phyloP scores from a whole-genome alignment of 2,329 filamentous ascomycete species.

The Parascedosporium putredinis region DNA sequence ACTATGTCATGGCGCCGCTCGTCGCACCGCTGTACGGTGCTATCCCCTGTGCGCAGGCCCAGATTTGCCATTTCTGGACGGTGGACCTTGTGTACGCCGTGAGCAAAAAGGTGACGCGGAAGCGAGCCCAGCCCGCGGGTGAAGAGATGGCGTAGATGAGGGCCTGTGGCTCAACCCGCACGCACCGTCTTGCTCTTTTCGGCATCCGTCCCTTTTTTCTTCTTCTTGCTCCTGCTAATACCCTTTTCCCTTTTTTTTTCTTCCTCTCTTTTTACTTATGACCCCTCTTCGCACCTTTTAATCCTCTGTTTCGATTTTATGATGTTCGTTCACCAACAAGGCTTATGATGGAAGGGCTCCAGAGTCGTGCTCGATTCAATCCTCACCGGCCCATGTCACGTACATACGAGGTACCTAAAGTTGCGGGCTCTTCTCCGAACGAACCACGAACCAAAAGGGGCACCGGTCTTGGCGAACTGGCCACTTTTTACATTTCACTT shows the following conservation, averaged over 20 bases:
- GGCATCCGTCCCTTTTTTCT: not conserved
- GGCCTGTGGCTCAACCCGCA: not conserved
- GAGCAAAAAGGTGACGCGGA: constrained; percentile 55
- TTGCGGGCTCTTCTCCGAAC: too few relatives aligned
- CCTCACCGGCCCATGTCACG: too few relatives aligned
- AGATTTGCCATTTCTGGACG: constrained; percentile 61
- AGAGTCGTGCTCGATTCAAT: too few relatives aligned
- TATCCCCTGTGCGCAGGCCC: constrained; percentile 56
- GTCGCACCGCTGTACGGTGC: constrained; percentile 59
- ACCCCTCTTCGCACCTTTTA: too few relatives aligned
- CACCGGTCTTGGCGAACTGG: too few relatives aligned
- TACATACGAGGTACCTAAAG: too few relatives aligned
- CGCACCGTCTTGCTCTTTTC: not conserved
- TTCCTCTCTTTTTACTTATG: too few relatives aligned
- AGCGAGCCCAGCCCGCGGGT: not conserved
- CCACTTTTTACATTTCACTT: too few relatives aligned
- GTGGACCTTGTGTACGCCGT: constrained; percentile 60
- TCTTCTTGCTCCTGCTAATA: not conserved
- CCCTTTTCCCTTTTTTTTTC: not conserved
- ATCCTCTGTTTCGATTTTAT: too few relatives aligned
- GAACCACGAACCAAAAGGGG: too few relatives aligned
- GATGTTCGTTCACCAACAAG: too few relatives aligned
- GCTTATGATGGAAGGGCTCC: too few relatives aligned
- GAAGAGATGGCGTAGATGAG: constrained; percentile 2
- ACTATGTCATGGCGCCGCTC: constrained; percentile 56